Evolutionary conservation across 352 stramenopile species (phyloP).

Genomic region (Peronospora farinosa): DNA sequence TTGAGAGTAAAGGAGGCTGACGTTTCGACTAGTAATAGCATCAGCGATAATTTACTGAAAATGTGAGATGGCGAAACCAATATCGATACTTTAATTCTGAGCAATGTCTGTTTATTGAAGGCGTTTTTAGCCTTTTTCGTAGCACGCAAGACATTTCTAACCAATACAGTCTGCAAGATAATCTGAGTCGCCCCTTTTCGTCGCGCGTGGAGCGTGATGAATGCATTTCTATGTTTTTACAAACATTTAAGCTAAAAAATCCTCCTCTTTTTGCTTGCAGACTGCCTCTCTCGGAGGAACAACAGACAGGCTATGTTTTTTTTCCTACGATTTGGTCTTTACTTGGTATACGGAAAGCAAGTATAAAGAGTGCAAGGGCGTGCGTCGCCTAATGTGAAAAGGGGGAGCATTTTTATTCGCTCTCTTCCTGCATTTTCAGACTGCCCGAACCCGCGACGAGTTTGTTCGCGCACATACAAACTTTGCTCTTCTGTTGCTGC

Average conservation of each 20-base stretch:
- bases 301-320: slow-evolving; percentile 18
- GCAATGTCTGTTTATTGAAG: background rate
- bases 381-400: slow-evolving; percentile 12
- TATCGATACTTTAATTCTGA: background rate
- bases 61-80: background rate
- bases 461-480: background rate
- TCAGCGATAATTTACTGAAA: background rate
- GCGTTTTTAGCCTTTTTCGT: background rate
- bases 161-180: background rate
- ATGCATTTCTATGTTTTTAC: slow-evolving; percentile 15
- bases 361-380: slow-evolving; percentile 17
- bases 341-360: slow-evolving; percentile 8
- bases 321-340: slow-evolving; percentile 13
- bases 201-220: background rate
- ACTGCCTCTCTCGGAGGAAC: slow-evolving; percentile 31
- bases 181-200: slow-evolving; percentile 1
- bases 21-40: background rate
- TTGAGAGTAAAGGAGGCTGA: too few species aligned
- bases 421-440: slow-evolving; percentile 26
- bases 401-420: slow-evolving; percentile 25
- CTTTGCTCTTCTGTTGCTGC: slow-evolving; percentile 1
- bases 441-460: slow-evolving; percentile 19
- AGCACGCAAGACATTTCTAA: slow-evolving; percentile 5
- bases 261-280: background rate
- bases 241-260: slow-evolving; percentile 20